These are phyloP conservation scores for Solanum rostratum DNA, from an alignment of 257 asterid species.

Conservation along the genomic window DNA sequence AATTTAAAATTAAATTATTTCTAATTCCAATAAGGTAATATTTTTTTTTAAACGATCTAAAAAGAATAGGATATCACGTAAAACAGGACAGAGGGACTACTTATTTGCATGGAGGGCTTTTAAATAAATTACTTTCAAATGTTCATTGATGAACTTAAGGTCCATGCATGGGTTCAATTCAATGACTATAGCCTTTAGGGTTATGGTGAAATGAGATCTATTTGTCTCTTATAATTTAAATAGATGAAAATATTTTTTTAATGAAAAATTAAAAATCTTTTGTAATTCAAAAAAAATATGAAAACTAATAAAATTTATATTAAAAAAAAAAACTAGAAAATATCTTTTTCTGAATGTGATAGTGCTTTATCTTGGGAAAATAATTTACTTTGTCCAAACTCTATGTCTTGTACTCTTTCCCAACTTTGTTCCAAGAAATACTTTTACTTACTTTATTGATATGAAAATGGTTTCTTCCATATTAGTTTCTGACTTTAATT, in stretches of 20 bases:
- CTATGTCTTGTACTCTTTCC: neutral
- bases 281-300: too few species aligned
- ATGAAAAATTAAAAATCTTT: too few species aligned
- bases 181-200: too few species aligned
- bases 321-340: neutral
- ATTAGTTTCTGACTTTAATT: neutral
- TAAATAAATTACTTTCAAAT: neutral
- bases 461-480: neutral
- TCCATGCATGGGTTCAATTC: neutral
- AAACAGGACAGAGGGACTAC: too few species aligned
- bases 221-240: neutral
- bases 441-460: neutral
- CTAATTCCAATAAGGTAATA: too few species aligned
- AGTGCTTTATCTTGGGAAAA: neutral
- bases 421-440: neutral
- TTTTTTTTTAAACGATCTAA: too few species aligned
- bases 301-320: too few species aligned
- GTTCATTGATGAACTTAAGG: neutral
- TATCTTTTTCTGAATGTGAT: neutral
- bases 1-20: too few species aligned
- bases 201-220: too few species aligned
- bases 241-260: too few species aligned
- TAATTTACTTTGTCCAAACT: neutral
- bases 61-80: too few species aligned
- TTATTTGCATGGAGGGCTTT: neutral